A percentile compares a stretch with the other conserved stretches of the same genome.
These are phyloP conservation scores for Boeremia lycopersici DNA, from an alignment of 2,329 filamentous ascomycete species.

Conservation along the genomic window DNA sequence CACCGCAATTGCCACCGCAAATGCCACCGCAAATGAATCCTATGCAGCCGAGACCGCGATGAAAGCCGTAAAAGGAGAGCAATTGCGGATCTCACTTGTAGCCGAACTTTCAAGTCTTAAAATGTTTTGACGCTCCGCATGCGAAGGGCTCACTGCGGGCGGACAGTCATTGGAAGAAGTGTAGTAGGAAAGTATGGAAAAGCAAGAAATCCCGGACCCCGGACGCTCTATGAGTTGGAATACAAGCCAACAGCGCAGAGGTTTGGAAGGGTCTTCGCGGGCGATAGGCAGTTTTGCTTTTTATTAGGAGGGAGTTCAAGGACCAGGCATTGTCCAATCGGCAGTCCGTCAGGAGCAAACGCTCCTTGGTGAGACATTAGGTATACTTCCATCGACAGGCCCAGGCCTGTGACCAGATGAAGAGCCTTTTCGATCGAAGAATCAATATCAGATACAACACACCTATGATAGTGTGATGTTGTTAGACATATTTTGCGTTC, in stretches of 20 bases:
- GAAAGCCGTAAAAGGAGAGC: slow-evolving; percentile 10
- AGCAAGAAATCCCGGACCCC: neutral
- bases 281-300: neutral
- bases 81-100: neutral
- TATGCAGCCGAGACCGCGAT: slow-evolving; percentile 58
- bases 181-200: neutral
- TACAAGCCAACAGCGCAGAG: neutral
- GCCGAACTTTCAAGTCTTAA: neutral
- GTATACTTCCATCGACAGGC: too few species aligned
- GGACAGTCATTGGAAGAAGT: neutral
- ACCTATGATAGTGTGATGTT: too few species aligned
- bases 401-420: too few species aligned
- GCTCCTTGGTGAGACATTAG: too few species aligned
- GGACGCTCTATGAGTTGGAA: slow-evolving; percentile 10
- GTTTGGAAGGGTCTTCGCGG: slow-evolving; percentile 13
- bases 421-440: too few species aligned
- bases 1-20: slow-evolving; percentile 48
- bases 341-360: neutral
- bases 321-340: neutral
- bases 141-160: slow-evolving; percentile 9
- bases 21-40: slow-evolving; percentile 55
- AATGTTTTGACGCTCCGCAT: neutral
- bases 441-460: too few species aligned
- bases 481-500: too few species aligned
- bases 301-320: neutral